These are phyloP conservation scores for Paramecium sexaurelia DNA, from an alignment of 73 alveolate genomes.

Conservation along the genomic window DNA sequence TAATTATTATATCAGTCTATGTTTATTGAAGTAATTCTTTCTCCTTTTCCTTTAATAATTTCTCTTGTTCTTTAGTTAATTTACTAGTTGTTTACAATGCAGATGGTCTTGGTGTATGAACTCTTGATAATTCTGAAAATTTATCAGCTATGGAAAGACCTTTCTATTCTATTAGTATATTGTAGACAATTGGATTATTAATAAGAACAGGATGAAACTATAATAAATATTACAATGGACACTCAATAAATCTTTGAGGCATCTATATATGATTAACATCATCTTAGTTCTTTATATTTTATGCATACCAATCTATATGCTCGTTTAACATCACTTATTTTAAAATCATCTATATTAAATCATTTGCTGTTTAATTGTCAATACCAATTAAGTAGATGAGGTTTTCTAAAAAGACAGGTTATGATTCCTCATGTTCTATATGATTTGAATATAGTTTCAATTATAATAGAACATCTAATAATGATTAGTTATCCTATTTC, in stretches of 20 bases:
- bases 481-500: not conserved
- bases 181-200: constrained; percentile 25
- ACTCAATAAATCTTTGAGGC: not conserved
- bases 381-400: not conserved
- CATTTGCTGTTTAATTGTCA: not conserved
- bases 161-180: not conserved
- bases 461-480: not conserved
- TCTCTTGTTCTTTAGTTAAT: not conserved
- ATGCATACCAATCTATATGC: constrained; percentile 50
- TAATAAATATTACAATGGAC: not conserved
- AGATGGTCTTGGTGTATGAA: not conserved
- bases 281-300: not conserved
- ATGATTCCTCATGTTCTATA: not conserved
- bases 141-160: not conserved
- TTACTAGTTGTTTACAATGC: not conserved
- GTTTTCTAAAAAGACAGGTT: constrained; percentile 1
- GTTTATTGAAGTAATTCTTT: not conserved
- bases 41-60: not conserved
- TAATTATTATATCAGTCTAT: not conserved
- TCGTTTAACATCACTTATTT: constrained; percentile 25
- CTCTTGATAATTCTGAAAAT: constrained; percentile 14
- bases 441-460: not conserved
- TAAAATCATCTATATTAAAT: not conserved
- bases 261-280: not conserved
- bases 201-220: not conserved